Evolutionary conservation across 768 basidiomycete genomes (phyloP), one percentile per base, ranked within the genome.

Genomic region (Leccinum obscurum): DNA sequence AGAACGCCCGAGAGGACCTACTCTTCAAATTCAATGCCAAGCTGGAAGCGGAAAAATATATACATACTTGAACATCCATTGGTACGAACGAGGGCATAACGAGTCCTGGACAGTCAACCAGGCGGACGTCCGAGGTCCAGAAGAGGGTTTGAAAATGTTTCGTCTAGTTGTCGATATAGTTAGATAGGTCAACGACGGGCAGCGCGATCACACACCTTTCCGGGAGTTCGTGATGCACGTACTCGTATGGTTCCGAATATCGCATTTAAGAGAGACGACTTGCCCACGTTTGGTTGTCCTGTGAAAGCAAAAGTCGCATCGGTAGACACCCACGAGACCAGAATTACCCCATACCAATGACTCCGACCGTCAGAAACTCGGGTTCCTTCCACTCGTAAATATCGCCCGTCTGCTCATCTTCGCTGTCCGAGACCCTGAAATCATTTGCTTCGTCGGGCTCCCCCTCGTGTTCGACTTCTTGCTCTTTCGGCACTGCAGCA

Each of bases 241-340:
- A 97, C 95, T 72, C 84, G 88, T 53, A 79, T 82, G 22, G 78
- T 75, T 30, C 92, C 94, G 69, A 98, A 92, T n/a, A 98, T 77
- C 6, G 95, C 95, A 70, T 98, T 98, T 55, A 98, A 75, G 5
- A 97, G 77, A 0, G 92, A 93, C 1, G 92, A 94, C 73, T 98
- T 98, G 10, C 96, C 96, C 44, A 96, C 94, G 71, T 98, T 98
- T 14, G 95, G 95, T 69, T 96, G 93, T 37, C 94, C 93, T 89
- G 22, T 8, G 1, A 56, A 20, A 53, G 39, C 28, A 39, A 39
- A 56, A 34, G 30, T 37, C 26, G 10, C 14, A 13, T 30, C 32
- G 54, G 35, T 26, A 35, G 24, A 22, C 7, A 28, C 1, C 74
- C 20, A 24, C 15, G 60, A 32, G 20, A 51, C 2, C 9, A 32